Conservation (phyloP, 2,329 filamentous ascomycete species). For the Diaporthe helianthi region DNA sequence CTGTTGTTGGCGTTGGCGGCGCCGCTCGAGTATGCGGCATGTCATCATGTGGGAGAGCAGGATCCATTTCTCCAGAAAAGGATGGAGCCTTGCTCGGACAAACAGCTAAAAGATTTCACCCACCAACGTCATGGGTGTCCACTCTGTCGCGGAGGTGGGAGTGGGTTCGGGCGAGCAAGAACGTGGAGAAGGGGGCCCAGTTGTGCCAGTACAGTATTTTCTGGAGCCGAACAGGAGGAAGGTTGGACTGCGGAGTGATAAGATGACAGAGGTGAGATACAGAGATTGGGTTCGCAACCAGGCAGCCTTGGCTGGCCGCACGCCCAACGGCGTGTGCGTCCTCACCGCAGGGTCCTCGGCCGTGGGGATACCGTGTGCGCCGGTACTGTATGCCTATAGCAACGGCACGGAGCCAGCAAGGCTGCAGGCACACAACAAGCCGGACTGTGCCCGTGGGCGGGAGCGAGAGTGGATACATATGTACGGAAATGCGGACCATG, state of each 20-base stretch:
- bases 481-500: conserved; percentile 22
- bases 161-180: conserved; percentile 24
- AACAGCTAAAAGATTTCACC: conserved; percentile 34
- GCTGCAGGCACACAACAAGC: neutral
- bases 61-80: conserved; percentile 28
- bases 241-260: conserved; percentile 34
- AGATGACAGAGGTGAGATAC: conserved; percentile 27
- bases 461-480: conserved; percentile 8
- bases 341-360: conserved; percentile 13
- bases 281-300: conserved; percentile 23
- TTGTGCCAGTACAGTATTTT: conserved; percentile 8
- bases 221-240: conserved; percentile 32
- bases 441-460: conserved; percentile 33
- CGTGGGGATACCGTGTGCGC: conserved; percentile 21
- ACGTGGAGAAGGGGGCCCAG: conserved; percentile 32
- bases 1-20: neutral
- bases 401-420: conserved; percentile 24
- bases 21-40: conserved; percentile 6
- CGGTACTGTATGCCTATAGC: neutral
- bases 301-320: conserved; percentile 6
- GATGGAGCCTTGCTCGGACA: conserved; percentile 31
- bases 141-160: conserved; percentile 32
- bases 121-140: conserved; percentile 33
- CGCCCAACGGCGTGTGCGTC: conserved; percentile 19
- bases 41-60: conserved; percentile 28